A percentile compares a stretch with the other conserved stretches of the same genome.
phyloP scores from a whole-genome alignment of 2,329 filamentous ascomycete species.

The Penicillium aurantiogriseum region DNA sequence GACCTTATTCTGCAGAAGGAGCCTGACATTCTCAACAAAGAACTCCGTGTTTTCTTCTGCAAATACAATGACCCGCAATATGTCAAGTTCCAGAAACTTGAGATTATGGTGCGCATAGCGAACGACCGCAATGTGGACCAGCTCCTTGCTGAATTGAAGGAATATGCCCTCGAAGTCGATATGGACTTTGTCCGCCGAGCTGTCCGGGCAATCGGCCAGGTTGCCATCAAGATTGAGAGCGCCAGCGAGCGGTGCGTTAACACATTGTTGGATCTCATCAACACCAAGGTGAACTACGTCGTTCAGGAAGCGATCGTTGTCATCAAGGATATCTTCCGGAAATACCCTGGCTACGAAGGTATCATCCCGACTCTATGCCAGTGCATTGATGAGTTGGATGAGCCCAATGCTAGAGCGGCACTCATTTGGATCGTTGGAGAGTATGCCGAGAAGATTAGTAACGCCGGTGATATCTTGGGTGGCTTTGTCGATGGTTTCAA shows the following conservation, averaged over 20 bases:
- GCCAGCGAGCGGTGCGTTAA: slow-evolving; percentile 96
- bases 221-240: slow-evolving; percentile 96
- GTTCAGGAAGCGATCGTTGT: slow-evolving; percentile 98
- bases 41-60: slow-evolving; percentile 98
- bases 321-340: slow-evolving; percentile 96
- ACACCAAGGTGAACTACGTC: slow-evolving; percentile 98
- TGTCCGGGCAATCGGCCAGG: slow-evolving; percentile 94
- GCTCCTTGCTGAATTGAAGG: slow-evolving; percentile 87
- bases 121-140: slow-evolving; percentile 97
- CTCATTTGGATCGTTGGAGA: slow-evolving; percentile 99
- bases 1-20: slow-evolving; percentile 93
- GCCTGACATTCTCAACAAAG: slow-evolving; percentile 94
- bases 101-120: slow-evolving; percentile 99
- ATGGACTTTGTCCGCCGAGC: slow-evolving; percentile 97
- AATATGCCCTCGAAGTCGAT: slow-evolving; percentile 96
- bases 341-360: slow-evolving; percentile 96
- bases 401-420: slow-evolving; percentile 83
- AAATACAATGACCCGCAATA: slow-evolving; percentile 99
- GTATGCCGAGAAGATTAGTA: slow-evolving; percentile 98
- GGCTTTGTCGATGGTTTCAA: slow-evolving; percentile 92
- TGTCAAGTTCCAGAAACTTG: slow-evolving; percentile 94
- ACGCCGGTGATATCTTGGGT: slow-evolving; percentile 89
- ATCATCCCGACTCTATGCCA: slow-evolving; percentile 96
- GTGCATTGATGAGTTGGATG: slow-evolving; percentile 94
- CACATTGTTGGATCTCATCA: slow-evolving; percentile 86